A percentile compares a stretch with the other conserved stretches of the same genome.
phyloP scores from a whole-genome alignment of 352 stramenopile species.

The Globisporangium lucens region DNA sequence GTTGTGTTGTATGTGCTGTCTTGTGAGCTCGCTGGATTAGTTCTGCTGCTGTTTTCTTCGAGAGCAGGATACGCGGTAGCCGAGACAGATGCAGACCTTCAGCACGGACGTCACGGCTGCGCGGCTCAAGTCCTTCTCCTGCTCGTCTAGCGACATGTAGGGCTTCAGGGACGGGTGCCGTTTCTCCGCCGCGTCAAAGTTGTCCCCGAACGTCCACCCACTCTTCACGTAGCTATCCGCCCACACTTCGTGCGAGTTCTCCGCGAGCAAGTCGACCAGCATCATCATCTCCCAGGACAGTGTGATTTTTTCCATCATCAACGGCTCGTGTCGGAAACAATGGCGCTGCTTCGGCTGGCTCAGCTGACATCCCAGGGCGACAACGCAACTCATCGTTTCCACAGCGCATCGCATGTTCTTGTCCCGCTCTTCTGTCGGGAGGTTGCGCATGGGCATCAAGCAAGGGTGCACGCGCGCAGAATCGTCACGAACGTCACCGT shows the following conservation, averaged over 20 bases:
- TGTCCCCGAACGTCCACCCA: slow-evolving; percentile 34
- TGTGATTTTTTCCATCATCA: slow-evolving; percentile 31
- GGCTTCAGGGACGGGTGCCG: slow-evolving; percentile 55
- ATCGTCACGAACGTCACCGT: slow-evolving; percentile 39
- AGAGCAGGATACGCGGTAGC: slow-evolving; percentile 42
- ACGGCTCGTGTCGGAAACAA: slow-evolving; percentile 14
- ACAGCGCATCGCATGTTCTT: slow-evolving; percentile 49
- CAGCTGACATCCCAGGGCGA: slow-evolving; percentile 51
- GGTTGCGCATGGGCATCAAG: slow-evolving; percentile 46
- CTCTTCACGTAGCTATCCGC: slow-evolving; percentile 38
- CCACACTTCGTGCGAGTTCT: slow-evolving; percentile 76
- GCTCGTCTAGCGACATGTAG: slow-evolving; percentile 56
- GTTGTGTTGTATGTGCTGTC: background rate
- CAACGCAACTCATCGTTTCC: slow-evolving; percentile 57
- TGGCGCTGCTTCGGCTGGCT: slow-evolving; percentile 16
- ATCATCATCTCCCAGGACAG: slow-evolving; percentile 65
- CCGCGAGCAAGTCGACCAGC: slow-evolving; percentile 62
- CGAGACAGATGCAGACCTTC: slow-evolving; percentile 51
- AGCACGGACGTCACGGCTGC: slow-evolving; percentile 46
- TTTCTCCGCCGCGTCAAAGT: slow-evolving; percentile 41
- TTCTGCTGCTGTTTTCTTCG: slow-evolving; percentile 1
- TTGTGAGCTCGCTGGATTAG: background rate
- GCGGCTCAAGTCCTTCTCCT: slow-evolving; percentile 45
- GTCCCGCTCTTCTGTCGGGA: slow-evolving; percentile 29
- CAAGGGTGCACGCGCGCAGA: slow-evolving; percentile 39